Conservation (phyloP, 2,329 filamentous ascomycete genomes). For the Colletotrichum sp. region DNA sequence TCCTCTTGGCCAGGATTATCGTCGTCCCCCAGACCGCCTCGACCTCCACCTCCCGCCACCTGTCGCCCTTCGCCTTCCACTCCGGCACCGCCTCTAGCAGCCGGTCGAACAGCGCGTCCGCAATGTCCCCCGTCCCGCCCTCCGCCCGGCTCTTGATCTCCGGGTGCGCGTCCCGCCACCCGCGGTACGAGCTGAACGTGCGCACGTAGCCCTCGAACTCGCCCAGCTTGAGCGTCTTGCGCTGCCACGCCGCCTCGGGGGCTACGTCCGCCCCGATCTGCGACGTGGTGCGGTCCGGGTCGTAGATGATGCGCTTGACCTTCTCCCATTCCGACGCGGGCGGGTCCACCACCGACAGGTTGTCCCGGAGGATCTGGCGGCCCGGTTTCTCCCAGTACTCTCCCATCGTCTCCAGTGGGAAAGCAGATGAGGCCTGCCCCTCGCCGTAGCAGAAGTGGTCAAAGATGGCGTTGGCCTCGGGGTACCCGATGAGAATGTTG, state of each 20-base stretch:
- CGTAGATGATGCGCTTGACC: conserved; percentile 59
- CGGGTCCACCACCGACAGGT: conserved; percentile 56
- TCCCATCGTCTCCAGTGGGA: conserved; percentile 56
- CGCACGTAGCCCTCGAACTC: conserved; percentile 65
- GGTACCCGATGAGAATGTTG: conserved; percentile 60
- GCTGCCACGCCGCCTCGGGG: conserved; percentile 50
- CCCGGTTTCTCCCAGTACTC: conserved; percentile 68
- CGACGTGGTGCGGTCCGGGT: conserved; percentile 51
- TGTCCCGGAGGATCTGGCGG: conserved; percentile 56
- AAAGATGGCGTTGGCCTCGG: conserved; percentile 57
- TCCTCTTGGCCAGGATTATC: conserved; percentile 60
- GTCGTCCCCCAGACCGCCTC: conserved; percentile 67
- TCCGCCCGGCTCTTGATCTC: conserved; percentile 51
- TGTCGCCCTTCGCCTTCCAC: conserved; percentile 52
- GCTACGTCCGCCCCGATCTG: conserved; percentile 29
- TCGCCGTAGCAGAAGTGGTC: conserved; percentile 60
- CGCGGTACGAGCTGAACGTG: conserved; percentile 65
- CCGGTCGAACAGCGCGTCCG: conserved; percentile 66
- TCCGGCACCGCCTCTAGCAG: conserved; percentile 58
- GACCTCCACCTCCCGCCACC: conserved; percentile 59
- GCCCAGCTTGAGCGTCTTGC: conserved; percentile 57
- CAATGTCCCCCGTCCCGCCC: conserved; percentile 64
- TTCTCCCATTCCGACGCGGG: conserved; percentile 57
- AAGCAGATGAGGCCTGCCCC: conserved; percentile 45
- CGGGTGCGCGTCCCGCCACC: conserved; percentile 63